Conservation (phyloP, 148 eudicot species). For the Diospyros lotus region DNA sequence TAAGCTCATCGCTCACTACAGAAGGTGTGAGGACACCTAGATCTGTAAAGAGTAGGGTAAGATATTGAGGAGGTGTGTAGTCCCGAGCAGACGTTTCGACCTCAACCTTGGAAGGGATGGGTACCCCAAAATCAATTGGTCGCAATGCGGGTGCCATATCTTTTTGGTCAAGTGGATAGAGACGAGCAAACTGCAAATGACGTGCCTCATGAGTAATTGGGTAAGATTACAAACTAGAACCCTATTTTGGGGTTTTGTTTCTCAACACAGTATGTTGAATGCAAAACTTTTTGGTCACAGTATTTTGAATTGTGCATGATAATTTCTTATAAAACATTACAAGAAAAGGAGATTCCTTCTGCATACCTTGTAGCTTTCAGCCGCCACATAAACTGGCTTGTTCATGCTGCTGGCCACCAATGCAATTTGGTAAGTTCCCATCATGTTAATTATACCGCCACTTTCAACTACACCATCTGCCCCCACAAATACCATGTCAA, state of each 20-base stretch:
- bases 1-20: slow-evolving; percentile 94
- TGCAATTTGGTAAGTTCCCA: slow-evolving; percentile 97
- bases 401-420: slow-evolving; percentile 86
- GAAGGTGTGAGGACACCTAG: slow-evolving; percentile 90
- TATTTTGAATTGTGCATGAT: neutral
- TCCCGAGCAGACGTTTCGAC: slow-evolving; percentile 94
- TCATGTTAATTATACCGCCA: slow-evolving; percentile 96
- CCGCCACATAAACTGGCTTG: slow-evolving; percentile 95
- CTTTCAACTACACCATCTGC: slow-evolving; percentile 99
- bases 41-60: slow-evolving; percentile 88
- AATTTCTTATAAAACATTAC: neutral
- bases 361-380: slow-evolving; percentile 95
- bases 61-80: slow-evolving; percentile 95
- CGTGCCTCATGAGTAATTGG: neutral
- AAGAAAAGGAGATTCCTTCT: neutral
- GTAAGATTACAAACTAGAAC: too few relatives aligned
- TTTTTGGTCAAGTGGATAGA: slow-evolving; percentile 94
- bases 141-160: slow-evolving; percentile 96
- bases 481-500: slow-evolving; percentile 95
- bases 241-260: neutral
- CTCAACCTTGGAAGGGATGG: slow-evolving; percentile 89
- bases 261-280: neutral
- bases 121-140: slow-evolving; percentile 94
- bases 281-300: neutral
- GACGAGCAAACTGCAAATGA: slow-evolving; percentile 83